Evolutionary conservation across 768 basidiomycete species (phyloP), one percentile per base, ranked within the genome.

Genomic region (Suillus tomentosus): DNA sequence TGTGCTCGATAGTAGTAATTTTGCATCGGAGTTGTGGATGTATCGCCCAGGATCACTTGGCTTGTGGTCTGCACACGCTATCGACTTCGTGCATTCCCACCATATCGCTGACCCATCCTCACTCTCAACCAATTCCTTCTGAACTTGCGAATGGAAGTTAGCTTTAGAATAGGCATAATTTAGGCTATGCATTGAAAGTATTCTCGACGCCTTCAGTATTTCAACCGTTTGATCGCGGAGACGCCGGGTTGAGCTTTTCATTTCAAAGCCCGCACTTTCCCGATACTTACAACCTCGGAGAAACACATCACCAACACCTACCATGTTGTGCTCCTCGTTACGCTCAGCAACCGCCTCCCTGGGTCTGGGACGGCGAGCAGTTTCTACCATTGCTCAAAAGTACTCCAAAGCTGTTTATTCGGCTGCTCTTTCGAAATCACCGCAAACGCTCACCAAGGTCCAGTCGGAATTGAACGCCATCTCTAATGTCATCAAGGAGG

Each of bases 381-480:
- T 88, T 59, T 92, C 90, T 42, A 78, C 84, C 65, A 89, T 95
- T 68, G 89, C 93, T 13, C 78, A 84, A 72, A 95, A 94, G 79
- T 95, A 95, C 73, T 92, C 93, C 67, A 88, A 88, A 64, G 93
- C 93, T 39, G 81, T 87, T 65, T 95, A 90, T 73, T 84, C 85
- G 47, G 93, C 93, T 42, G 90, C 93, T 9, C 87, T 95, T 71
- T 81, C 86, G 68, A 91, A 91, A 80, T 95, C 94, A 3, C 88
- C 93, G 31, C 85, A 87, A 74, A 84, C 86, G 55, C 90, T 99
- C 78, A 87, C 77, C 78, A 89, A 91, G 75, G 92, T 99, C 71
- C 92, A 95, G 77, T 73, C 87, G 56, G 97, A 99, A 74, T 87
- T 99, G 68, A 80, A 78, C 70, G 78, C 79, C 68, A 85, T 99